These are phyloP conservation scores for Aspergillus sergii DNA, from an alignment of 2,329 filamentous ascomycete species.

Conservation along the genomic window DNA sequence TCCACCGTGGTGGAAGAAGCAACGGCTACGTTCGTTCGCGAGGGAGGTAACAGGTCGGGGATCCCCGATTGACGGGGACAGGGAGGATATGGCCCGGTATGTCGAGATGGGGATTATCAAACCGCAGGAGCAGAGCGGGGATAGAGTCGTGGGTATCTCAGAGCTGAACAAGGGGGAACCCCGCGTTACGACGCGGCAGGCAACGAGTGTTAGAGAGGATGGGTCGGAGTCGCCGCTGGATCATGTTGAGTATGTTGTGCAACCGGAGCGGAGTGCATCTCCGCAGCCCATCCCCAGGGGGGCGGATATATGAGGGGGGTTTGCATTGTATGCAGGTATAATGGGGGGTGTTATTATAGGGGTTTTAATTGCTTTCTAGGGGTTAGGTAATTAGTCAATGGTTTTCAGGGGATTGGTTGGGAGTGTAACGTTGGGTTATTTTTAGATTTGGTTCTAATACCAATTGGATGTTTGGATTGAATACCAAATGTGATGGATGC, in stretches of 20 bases:
- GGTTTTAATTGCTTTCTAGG: neutral
- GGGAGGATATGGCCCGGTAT: conserved; percentile 9
- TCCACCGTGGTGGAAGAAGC: conserved; percentile 17
- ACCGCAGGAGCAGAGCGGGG: conserved; percentile 3
- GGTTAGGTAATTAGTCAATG: neutral
- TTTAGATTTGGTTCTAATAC: neutral
- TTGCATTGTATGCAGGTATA: neutral
- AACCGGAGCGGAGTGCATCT: conserved; percentile 8
- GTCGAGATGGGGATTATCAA: conserved; percentile 20
- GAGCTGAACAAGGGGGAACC: conserved; percentile 4
- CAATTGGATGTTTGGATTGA: neutral
- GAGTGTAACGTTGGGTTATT: neutral
- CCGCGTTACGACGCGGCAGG: conserved; percentile 10
- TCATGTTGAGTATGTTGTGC: conserved; percentile 9
- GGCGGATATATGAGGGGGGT: neutral
- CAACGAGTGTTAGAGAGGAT: neutral
- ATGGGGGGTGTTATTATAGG: neutral
- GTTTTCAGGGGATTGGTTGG: neutral
- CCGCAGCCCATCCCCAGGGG: neutral
- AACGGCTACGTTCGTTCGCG: conserved; percentile 8
- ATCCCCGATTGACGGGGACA: conserved; percentile 2
- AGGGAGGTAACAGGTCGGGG: conserved; percentile 1
- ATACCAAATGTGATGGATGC: neutral
- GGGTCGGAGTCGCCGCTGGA: neutral
- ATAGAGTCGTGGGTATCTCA: neutral